Percentiles rank a stretch among this genome's conserved stretches.
Evolutionary conservation across 23 red algal genomes (phyloP).

Genomic region (Gracilaria vermiculophylla): DNA sequence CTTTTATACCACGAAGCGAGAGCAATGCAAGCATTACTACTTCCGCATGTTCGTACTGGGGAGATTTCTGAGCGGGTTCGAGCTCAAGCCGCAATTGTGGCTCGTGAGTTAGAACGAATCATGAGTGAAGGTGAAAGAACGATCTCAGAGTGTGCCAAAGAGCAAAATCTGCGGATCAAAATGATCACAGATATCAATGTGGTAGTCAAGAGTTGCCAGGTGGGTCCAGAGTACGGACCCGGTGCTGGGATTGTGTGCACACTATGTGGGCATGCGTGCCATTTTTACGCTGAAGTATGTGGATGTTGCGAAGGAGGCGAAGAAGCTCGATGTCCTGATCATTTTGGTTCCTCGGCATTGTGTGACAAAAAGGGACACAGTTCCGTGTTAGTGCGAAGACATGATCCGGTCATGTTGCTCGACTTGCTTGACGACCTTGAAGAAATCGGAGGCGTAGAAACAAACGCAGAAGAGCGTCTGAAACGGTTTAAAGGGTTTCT

Average conservation of each 20-base stretch:
- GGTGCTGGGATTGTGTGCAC: conserved; percentile 42
- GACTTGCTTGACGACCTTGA: conserved; percentile 26
- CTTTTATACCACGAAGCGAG: conserved; percentile 56
- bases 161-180: not conserved
- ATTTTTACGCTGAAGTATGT: conserved; percentile 56
- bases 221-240: conserved; percentile 35
- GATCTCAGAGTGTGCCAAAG: conserved; percentile 10
- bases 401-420: conserved; percentile 34
- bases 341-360: conserved; percentile 3
- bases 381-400: conserved; percentile 26
- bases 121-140: conserved; percentile 22
- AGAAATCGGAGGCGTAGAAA: conserved; percentile 9
- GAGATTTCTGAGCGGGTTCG: not conserved
- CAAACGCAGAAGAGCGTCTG: not conserved
- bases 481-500: conserved; percentile 25
- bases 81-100: conserved; percentile 17
- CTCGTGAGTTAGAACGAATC: conserved; percentile 13
- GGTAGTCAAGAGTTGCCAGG: conserved; percentile 1
- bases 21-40: not conserved
- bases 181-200: conserved; percentile 7
- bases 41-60: not conserved
- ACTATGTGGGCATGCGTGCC: conserved; percentile 19
- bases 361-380: conserved; percentile 33
- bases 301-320: conserved; percentile 26
- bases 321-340: conserved; percentile 46